Evolutionary conservation across 2,329 filamentous ascomycete genomes (phyloP).

Genomic region (Xylariaceae sp.): DNA sequence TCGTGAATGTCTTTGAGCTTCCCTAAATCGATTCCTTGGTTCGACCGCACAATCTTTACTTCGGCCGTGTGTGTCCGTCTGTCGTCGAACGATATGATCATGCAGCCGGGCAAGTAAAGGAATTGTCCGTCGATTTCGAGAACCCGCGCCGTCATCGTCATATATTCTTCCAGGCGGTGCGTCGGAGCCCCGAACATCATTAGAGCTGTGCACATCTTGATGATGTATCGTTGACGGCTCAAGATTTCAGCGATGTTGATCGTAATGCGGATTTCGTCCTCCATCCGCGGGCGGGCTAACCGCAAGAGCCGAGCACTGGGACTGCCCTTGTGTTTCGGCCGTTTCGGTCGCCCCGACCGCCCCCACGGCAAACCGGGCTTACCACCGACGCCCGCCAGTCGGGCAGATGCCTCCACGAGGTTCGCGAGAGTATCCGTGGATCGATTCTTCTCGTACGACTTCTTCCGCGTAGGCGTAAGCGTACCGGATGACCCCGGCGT

Average conservation of each 20-base stretch:
- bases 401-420: conserved; percentile 44
- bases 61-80: conserved; percentile 60
- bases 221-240: conserved; percentile 74
- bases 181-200: conserved; percentile 91
- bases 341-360: conserved; percentile 30
- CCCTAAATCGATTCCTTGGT: conserved; percentile 68
- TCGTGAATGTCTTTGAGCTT: conserved; percentile 70
- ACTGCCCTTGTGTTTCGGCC: conserved; percentile 37
- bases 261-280: conserved; percentile 45
- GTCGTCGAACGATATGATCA: conserved; percentile 91
- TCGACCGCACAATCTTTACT: conserved; percentile 60
- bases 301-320: conserved; percentile 34
- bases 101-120: conserved; percentile 83
- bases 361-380: conserved; percentile 13
- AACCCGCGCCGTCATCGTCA: conserved; percentile 84
- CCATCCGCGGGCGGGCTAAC: conserved; percentile 39
- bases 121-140: conserved; percentile 87
- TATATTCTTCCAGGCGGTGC: conserved; percentile 85
- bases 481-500: conserved; percentile 40
- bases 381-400: conserved; percentile 36
- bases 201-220: conserved; percentile 77
- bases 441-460: conserved; percentile 48
- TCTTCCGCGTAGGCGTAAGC: conserved; percentile 41
- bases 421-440: conserved; percentile 46
- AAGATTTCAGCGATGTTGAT: conserved; percentile 63